Base-by-base conservation (phyloP, 2,329 filamentous ascomycete genomes). In the Akanthomyces muscarius region DNA sequence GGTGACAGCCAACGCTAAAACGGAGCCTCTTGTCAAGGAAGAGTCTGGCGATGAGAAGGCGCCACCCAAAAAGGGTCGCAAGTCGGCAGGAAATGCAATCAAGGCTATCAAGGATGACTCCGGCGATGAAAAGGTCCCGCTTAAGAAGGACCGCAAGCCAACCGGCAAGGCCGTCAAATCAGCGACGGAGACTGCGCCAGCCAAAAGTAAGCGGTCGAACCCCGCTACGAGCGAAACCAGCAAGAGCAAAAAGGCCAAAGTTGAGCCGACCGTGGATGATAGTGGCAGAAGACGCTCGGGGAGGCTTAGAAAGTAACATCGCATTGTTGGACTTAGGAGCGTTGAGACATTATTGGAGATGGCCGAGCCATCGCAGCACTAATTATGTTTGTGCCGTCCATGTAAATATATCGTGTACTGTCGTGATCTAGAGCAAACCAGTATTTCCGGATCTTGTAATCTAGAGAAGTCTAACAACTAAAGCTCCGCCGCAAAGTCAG, bases 1-100 rank as follows among this genome's bases (percentile, higher is more conserved):
- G 4, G 73, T 80, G 5, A 73, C 72, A 4, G 66, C 75, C 0
- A 76, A 75, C 0, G 75, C 78, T 36, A 83, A 83, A 66, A 76
- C 79, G 52, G 76, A 81, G 63, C 69, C 73, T 0, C 30, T 56
- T 16, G 54, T 74, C 3, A 73, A 76, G 47, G 72, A 73, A 5
- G 71, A 71, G 14, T 66, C 72, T 18, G 64, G 66, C 2, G 67
- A 69, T 4, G 70, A 71, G 30, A 66, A 71, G 38, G 62, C 66
- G n/a, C 62, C 63, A 38, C 61, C 62, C 38, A 69, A 66, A 69
- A 33, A 74, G 71, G 66, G 64, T 61, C 54, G 66, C 63, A 64
- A 62, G 47, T 63, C 62, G 42, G 53, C 61, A 8, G 51, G 63
- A 23, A 66, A 70, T 38, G 56, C 61, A 10, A 50, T 62, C 23